Percentiles rank a stretch among this genome's conserved stretches.
phyloP scores from a whole-genome alignment of 108 stramenopile species.

The Discostella stelligeroides region DNA sequence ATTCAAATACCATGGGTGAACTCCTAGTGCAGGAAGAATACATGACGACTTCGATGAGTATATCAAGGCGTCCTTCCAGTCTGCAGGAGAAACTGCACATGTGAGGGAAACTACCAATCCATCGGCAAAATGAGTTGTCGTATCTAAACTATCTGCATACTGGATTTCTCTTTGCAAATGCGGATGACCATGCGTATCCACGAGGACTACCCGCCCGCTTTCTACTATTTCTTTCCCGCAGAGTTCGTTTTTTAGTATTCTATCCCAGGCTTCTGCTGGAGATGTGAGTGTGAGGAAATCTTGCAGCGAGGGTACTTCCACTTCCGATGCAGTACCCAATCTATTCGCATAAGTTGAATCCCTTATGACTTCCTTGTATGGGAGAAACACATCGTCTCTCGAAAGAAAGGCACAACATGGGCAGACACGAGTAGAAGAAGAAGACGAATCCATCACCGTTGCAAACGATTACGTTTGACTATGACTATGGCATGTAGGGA shows the following conservation, averaged over 20 bases:
- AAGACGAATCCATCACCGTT: neutral
- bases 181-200: slow-evolving; percentile 84
- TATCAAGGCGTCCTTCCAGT: slow-evolving; percentile 67
- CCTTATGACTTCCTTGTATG: neutral
- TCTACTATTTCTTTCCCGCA: neutral
- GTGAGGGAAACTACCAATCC: slow-evolving; percentile 50
- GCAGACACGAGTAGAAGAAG: slow-evolving; percentile 18
- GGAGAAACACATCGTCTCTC: slow-evolving; percentile 29
- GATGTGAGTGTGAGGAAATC: slow-evolving; percentile 23
- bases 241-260: slow-evolving; percentile 20
- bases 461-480: slow-evolving; percentile 6
- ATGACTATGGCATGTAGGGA: neutral
- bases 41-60: slow-evolving; percentile 56
- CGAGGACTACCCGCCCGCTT: slow-evolving; percentile 34
- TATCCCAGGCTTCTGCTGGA: slow-evolving; percentile 36
- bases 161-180: slow-evolving; percentile 67
- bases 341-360: neutral
- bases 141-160: slow-evolving; percentile 22
- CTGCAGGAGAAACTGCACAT: slow-evolving; percentile 68
- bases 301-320: neutral
- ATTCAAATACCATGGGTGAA: slow-evolving; percentile 85
- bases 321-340: neutral
- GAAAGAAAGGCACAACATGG: slow-evolving; percentile 51
- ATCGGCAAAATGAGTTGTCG: neutral
- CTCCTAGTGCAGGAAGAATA: slow-evolving; percentile 62